These are phyloP conservation scores for Odontarrhena argentea DNA, from an alignment of 345 rosid species.

Conservation along the genomic window DNA sequence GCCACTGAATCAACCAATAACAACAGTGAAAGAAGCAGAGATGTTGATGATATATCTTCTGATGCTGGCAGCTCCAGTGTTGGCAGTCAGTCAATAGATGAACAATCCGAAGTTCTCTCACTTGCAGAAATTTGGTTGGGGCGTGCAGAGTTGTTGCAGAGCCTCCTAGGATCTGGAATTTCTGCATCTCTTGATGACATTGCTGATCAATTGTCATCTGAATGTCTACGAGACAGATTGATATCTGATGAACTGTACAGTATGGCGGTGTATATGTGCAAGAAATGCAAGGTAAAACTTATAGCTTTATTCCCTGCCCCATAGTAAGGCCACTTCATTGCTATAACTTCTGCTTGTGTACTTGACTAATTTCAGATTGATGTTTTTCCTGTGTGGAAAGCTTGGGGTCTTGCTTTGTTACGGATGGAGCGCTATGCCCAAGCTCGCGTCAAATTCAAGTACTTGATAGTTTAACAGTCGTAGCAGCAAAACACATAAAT, in stretches of 20 bases:
- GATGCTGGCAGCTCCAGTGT: conserved; percentile 93
- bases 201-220: conserved; percentile 85
- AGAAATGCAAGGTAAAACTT: conserved; percentile 84
- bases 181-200: conserved; percentile 94
- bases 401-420: conserved; percentile 98
- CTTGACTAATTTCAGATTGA: conserved; percentile 64
- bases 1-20: conserved; percentile 56
- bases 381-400: conserved; percentile 94
- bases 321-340: conserved; percentile 29
- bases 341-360: conserved; percentile 31
- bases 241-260: conserved; percentile 91
- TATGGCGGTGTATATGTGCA: conserved; percentile 97
- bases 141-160: conserved; percentile 94
- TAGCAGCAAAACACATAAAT: conserved; percentile 9
- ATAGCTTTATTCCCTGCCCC: conserved; percentile 28
- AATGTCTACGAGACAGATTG: conserved; percentile 77
- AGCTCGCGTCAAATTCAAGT: conserved; percentile 97
- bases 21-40: conserved; percentile 68
- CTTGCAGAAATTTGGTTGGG: conserved; percentile 84
- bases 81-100: conserved; percentile 81
- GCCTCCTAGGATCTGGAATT: conserved; percentile 93
- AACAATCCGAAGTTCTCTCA: conserved; percentile 67
- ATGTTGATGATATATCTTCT: conserved; percentile 82
- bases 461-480: conserved; percentile 36
- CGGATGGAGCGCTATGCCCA: conserved; percentile 89